Conservation (phyloP, 1,284 basidiomycete genomes). For the Sporisorium graminicola region DNA sequence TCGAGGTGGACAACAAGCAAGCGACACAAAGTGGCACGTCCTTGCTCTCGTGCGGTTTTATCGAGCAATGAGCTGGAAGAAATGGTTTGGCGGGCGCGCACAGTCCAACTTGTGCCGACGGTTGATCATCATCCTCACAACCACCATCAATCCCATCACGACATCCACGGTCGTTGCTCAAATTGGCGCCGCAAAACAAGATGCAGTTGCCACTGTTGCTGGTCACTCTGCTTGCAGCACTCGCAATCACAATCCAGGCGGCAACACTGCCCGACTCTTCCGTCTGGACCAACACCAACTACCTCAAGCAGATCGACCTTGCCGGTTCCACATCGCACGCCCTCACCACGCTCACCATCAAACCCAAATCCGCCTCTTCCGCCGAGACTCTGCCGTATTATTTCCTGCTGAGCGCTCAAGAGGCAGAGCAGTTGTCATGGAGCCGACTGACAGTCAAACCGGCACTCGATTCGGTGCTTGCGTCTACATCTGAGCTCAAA, state of each 20-base stretch:
- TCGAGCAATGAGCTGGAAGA: neutral
- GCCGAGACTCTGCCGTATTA: slow-evolving; percentile 38
- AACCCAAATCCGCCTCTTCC: slow-evolving; percentile 39
- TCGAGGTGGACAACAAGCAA: neutral
- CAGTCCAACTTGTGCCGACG: slow-evolving; percentile 23
- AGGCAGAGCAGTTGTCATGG: slow-evolving; percentile 46
- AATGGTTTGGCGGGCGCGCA: slow-evolving; percentile 17
- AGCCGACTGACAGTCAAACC: slow-evolving; percentile 26
- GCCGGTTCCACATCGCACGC: slow-evolving; percentile 53
- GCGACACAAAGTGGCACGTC: neutral
- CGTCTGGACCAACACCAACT: slow-evolving; percentile 51
- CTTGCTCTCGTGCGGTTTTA: slow-evolving; percentile 21
- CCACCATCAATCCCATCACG: neutral
- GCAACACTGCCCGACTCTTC: slow-evolving; percentile 16
- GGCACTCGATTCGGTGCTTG: slow-evolving; percentile 26
- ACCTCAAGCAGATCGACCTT: slow-evolving; percentile 53
- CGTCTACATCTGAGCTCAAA: slow-evolving; percentile 10
- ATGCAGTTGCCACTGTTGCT: slow-evolving; percentile 12
- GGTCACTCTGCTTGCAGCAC: neutral
- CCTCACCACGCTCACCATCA: slow-evolving; percentile 49
- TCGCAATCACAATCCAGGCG: slow-evolving; percentile 3
- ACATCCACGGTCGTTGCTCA: no score
- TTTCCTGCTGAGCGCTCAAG: slow-evolving; percentile 37
- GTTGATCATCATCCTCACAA: neutral
- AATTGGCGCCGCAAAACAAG: slow-evolving; percentile 3